Base-by-base conservation (phyloP, 1,284 basidiomycete genomes). In the Ustilago sp. region DNA sequence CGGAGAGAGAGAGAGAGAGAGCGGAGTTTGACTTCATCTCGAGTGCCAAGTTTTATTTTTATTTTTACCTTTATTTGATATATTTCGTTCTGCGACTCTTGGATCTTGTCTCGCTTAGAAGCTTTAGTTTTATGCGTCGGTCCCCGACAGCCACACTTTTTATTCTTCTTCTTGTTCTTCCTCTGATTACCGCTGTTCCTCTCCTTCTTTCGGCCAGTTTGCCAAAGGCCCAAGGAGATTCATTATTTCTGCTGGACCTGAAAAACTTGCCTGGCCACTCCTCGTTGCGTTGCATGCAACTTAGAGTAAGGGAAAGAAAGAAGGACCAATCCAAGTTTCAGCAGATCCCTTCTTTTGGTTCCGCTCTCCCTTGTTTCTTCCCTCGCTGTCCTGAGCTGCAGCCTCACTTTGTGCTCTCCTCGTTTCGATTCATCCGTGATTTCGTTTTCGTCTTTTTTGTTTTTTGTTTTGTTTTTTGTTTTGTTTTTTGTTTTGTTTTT, bases 341-440 rank as follows among this genome's bases (percentile, higher is more conserved):
- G 28, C 32, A 50, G 48, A 50, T 50, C 48, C 48, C 48, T 50
- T 50, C 48, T 50, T 32, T 50, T 50, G 48, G 48, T 1, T 50
- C 31, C n/a, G 45, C 23, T 48, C n/a, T 19, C 12, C 41, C 39
- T 41, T 17, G 7, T 17, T 41, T 41, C 13, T 41, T 41, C 13
- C n/a, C 39, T 0, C 12, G 39, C 17, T 45, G 3, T 50, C 48
- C 48, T 50, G 48, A 9, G 48, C 48, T 50, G 28, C 48, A 50
- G 23, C 48, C 9, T 50, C 48, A 32, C 48, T 50, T 50, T 28
- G 1, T 31, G n/a, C 28, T 23, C 47, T 39, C 11, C 11, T 39
- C 15, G 38, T 39, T 39, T 17, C 38, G 38, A 39, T 39, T 39
- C 11, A 39, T 39, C 11, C 38, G 9, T 39, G 11, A 17, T 39